Conservation (phyloP, 345 rosid genomes). For the Eucalyptus cloeziana region DNA sequence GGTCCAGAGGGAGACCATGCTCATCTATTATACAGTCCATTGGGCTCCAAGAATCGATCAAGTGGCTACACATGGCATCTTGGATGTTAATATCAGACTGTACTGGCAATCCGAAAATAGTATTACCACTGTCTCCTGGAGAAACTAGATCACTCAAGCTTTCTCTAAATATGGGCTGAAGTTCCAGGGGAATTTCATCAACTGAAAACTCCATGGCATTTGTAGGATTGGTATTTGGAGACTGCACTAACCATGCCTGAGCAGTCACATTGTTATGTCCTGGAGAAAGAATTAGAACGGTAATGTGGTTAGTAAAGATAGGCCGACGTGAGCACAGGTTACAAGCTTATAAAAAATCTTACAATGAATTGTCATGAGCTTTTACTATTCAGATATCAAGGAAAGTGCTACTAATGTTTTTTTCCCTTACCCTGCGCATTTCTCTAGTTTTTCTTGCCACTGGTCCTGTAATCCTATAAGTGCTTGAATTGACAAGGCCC, state of each 20-base stretch:
- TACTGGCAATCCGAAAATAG: background rate
- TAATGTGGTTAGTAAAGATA: background rate
- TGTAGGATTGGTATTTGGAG: background rate
- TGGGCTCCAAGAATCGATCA: background rate
- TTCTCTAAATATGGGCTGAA: background rate
- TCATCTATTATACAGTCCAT: rapidly evolving
- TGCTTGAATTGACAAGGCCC: background rate
- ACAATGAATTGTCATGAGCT: rapidly evolving
- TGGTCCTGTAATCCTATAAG: background rate
- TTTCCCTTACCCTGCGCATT: rapidly evolving
- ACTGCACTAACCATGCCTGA: background rate
- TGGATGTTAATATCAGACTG: rapidly evolving
- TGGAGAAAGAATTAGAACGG: background rate
- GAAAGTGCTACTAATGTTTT: background rate
- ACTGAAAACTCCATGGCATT: background rate
- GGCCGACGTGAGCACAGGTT: background rate
- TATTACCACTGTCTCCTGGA: background rate
- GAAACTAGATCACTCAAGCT: background rate
- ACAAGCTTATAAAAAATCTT: rapidly evolving
- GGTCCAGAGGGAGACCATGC: background rate
- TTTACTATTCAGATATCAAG: background rate
- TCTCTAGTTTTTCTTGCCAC: background rate
- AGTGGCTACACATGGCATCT: rapidly evolving
- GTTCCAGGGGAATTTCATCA: background rate
- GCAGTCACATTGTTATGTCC: background rate